phyloP scores from a whole-genome alignment of 2,329 filamentous ascomycete species.

The Aspergillus awamori region DNA sequence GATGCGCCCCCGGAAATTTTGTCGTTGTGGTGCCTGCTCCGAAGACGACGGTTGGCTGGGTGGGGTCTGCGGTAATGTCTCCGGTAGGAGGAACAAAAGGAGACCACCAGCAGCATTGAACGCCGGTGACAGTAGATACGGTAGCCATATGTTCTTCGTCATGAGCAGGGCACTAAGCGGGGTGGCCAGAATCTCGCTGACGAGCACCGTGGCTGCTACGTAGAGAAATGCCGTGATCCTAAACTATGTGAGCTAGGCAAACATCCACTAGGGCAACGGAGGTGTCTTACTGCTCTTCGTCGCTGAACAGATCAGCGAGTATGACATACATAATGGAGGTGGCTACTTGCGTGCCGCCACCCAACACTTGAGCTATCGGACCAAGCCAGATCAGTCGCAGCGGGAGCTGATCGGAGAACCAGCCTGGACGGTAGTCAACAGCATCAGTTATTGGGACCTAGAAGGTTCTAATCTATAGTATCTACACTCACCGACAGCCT shows the following conservation, averaged over 20 bases:
- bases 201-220: constrained; percentile 21
- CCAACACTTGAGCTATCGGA: constrained; percentile 25
- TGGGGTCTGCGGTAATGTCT: constrained; percentile 20
- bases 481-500: background rate
- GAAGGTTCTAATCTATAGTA: background rate
- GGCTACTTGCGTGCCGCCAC: constrained; percentile 29
- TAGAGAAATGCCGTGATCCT: constrained; percentile 29
- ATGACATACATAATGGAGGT: constrained; percentile 27
- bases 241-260: background rate
- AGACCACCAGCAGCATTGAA: background rate
- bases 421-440: constrained; percentile 6
- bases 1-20: background rate
- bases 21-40: background rate
- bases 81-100: constrained; percentile 21
- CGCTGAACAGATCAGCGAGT: constrained; percentile 32
- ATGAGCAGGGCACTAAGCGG: constrained; percentile 34
- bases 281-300: constrained; percentile 30
- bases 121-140: constrained; percentile 18
- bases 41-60: background rate
- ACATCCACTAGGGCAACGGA: too few species aligned
- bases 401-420: constrained; percentile 21
- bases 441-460: background rate
- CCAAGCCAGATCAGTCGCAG: constrained; percentile 34
- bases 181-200: constrained; percentile 29
- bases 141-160: constrained; percentile 26